Evolutionary conservation across 305 asterid genomes (phyloP).

Genomic region (Fraxinus greggii): DNA sequence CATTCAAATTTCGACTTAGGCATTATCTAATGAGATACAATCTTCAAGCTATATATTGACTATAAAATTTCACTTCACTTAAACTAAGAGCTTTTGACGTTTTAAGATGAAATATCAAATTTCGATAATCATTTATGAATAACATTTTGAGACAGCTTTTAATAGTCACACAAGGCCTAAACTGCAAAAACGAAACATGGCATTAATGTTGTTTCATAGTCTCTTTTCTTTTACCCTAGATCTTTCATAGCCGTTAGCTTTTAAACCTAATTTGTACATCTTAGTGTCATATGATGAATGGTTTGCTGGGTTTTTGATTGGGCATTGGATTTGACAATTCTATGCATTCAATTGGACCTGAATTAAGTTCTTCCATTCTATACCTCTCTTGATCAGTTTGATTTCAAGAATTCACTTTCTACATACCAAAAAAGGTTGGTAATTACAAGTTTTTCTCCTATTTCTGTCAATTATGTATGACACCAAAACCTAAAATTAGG

Average conservation of each 20-base stretch:
- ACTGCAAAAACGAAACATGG: not conserved
- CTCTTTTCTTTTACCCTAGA: not conserved
- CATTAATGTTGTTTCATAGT: not conserved
- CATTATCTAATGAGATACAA: not conserved
- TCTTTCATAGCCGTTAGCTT: not conserved
- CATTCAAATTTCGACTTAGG: not conserved
- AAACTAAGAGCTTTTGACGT: not conserved
- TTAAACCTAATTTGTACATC: not conserved
- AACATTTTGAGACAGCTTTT: not conserved
- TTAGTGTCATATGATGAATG: not conserved
- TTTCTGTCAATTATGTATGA: not conserved
- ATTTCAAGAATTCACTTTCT: not conserved
- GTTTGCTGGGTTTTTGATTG: not conserved
- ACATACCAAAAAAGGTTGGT: not conserved
- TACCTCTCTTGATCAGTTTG: not conserved
- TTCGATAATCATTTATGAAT: not conserved
- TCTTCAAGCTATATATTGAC: not conserved
- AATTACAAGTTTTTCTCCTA: not conserved
- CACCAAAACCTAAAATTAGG: not conserved
- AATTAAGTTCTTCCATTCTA: not conserved
- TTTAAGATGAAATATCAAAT: not conserved
- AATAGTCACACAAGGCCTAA: not conserved
- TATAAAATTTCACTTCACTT: not conserved
- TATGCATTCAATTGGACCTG: not conserved
- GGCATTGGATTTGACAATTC: not conserved